Evolutionary conservation across 805 yeast species (phyloP).

Genomic region (Priceomyces haplophilus): DNA sequence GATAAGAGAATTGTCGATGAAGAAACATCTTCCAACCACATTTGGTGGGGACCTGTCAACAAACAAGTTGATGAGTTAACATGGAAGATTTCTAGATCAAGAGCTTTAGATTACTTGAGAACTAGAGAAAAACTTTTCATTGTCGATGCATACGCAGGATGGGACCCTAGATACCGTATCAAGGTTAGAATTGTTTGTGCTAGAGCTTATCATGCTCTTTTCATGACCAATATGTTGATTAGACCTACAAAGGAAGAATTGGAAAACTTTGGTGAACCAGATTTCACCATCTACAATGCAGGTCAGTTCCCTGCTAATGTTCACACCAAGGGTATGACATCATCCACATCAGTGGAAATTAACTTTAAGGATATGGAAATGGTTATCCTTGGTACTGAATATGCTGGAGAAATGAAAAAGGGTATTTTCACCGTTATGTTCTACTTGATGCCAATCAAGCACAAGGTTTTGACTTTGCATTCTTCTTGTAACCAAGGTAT

Average conservation of each 20-base stretch:
- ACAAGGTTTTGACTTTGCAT: constrained; percentile 88
- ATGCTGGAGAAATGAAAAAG: constrained; percentile 99
- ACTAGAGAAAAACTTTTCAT: constrained; percentile 92
- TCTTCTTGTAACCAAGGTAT: constrained; percentile 92
- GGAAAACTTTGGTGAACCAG: constrained; percentile 91
- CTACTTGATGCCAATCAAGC: constrained; percentile 94
- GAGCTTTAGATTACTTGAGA: constrained; percentile 95
- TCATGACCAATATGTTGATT: constrained; percentile 97
- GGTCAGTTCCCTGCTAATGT: constrained; percentile 98
- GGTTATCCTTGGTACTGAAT: constrained; percentile 98
- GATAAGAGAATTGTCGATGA: constrained; percentile 98
- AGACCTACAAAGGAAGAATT: constrained; percentile 91
- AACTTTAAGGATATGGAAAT: constrained; percentile 97
- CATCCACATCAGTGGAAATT: constrained; percentile 91
- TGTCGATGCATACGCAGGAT: constrained; percentile 96
- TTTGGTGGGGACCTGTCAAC: constrained; percentile 99
- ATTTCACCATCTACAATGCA: constrained; percentile 96
- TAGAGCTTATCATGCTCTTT: constrained; percentile 96
- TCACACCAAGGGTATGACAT: constrained; percentile 96
- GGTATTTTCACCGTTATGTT: constrained; percentile 99
- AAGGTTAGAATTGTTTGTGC: constrained; percentile 96
- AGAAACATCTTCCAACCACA: constrained; percentile 72
- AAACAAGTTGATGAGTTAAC: constrained; percentile 90
- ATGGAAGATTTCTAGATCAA: constrained; percentile 92
- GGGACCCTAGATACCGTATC: constrained; percentile 97